These are phyloP conservation scores for Yarrowia sp. DNA, from an alignment of 805 yeast genomes.

Conservation along the genomic window DNA sequence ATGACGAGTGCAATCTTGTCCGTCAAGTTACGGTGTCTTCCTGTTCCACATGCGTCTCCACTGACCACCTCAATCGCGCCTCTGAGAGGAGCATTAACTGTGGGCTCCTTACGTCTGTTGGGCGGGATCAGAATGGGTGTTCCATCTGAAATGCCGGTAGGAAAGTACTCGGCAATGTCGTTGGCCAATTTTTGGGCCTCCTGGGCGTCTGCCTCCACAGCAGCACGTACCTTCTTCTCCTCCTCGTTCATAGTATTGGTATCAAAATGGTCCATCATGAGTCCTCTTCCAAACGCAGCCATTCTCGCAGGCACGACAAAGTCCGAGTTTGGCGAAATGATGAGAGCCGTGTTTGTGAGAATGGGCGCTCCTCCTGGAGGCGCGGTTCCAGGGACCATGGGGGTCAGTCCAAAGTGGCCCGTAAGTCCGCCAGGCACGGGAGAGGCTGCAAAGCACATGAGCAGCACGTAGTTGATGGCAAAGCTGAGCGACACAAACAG, in stretches of 20 bases:
- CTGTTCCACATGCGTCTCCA: conserved; percentile 31
- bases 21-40: conserved; percentile 31
- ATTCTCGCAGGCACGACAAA: conserved; percentile 39
- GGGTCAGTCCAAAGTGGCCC: not conserved
- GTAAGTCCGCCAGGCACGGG: conserved; percentile 16
- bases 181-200: conserved; percentile 17
- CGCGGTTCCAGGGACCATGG: conserved; percentile 18
- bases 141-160: conserved; percentile 13
- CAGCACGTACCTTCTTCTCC: not conserved
- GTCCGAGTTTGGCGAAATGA: conserved; percentile 35
- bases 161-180: not conserved
- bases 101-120: conserved; percentile 27
- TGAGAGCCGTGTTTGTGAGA: conserved; percentile 30
- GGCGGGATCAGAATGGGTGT: conserved; percentile 23
- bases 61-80: conserved; percentile 32
- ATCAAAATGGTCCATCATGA: conserved; percentile 23
- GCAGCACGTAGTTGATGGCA: conserved; percentile 7
- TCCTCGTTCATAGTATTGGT: too few species aligned
- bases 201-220: not conserved
- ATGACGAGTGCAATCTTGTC: conserved; percentile 39
- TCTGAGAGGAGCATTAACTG: conserved; percentile 26
- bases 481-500: conserved; percentile 19
- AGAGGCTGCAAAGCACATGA: not conserved
- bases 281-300: conserved; percentile 40
- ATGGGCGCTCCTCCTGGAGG: conserved; percentile 12